These are phyloP conservation scores for Debaryomyces prosopidis DNA, from an alignment of 805 yeast species.

Conservation along the genomic window DNA sequence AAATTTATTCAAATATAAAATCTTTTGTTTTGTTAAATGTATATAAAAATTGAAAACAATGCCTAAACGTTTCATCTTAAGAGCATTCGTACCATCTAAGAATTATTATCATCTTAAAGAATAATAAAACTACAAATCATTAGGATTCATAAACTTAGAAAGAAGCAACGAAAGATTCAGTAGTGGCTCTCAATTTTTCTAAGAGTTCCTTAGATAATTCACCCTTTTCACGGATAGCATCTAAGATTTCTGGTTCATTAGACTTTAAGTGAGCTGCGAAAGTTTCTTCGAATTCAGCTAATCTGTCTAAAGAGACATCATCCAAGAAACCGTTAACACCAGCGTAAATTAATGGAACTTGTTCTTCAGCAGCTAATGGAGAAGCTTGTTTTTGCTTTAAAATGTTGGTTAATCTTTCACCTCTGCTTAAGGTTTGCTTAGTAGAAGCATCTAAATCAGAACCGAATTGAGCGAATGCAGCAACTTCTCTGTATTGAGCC, in stretches of 20 bases:
- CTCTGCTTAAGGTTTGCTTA: conserved; percentile 98
- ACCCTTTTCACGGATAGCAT: conserved; percentile 85
- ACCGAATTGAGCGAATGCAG: conserved; percentile 99
- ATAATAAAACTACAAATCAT: conserved; percentile 3
- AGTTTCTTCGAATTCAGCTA: conserved; percentile 88
- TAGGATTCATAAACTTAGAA: conserved; percentile 44
- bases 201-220: conserved; percentile 85
- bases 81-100: conserved; percentile 7
- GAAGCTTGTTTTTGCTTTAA: conserved; percentile 96
- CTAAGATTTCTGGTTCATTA: conserved; percentile 80
- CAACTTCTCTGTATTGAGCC: conserved; percentile 99
- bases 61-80: conserved; percentile 7
- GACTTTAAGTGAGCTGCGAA: conserved; percentile 92
- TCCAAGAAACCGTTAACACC: conserved; percentile 99
- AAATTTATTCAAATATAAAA: conserved; percentile 7
- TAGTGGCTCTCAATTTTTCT: conserved; percentile 84
- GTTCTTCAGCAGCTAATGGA: conserved; percentile 98
- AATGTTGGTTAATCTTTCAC: conserved; percentile 99
- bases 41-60: conserved; percentile 8
- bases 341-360: conserved; percentile 97
- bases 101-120: conserved; percentile 1
- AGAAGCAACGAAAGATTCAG: conserved; percentile 91
- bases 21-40: conserved; percentile 6
- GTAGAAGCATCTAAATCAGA: conserved; percentile 99
- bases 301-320: conserved; percentile 75